Percentiles rank a stretch among this genome's conserved stretches.
phyloP scores from a whole-genome alignment of 768 basidiomycete genomes.

The Boletus edulis region DNA sequence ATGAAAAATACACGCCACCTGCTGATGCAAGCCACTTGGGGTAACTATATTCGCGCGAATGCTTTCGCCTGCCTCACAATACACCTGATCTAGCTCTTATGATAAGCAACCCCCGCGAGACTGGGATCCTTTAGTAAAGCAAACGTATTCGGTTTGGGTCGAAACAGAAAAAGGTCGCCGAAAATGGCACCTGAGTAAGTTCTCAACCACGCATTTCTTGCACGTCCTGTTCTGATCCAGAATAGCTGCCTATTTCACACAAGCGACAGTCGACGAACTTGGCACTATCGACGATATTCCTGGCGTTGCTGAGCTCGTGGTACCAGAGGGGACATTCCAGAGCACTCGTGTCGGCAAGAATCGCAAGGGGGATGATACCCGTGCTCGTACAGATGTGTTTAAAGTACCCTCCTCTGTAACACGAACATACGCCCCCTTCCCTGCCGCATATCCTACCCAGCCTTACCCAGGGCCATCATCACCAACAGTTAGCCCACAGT shows the following conservation, averaged over 20 bases:
- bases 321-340: slow-evolving; percentile 67
- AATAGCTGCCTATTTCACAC: slow-evolving; percentile 81
- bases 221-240: slow-evolving; percentile 19
- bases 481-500: slow-evolving; percentile 20
- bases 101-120: slow-evolving; percentile 55
- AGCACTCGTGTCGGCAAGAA: slow-evolving; percentile 61
- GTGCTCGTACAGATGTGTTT: slow-evolving; percentile 31
- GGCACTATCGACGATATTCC: slow-evolving; percentile 69
- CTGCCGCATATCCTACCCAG: slow-evolving; percentile 31
- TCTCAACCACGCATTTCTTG: neutral
- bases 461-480: slow-evolving; percentile 23
- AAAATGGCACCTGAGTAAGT: slow-evolving; percentile 84
- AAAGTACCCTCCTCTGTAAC: slow-evolving; percentile 31
- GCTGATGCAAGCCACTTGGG: slow-evolving; percentile 43
- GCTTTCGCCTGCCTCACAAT: slow-evolving; percentile 7
- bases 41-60: slow-evolving; percentile 28
- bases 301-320: slow-evolving; percentile 53
- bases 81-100: slow-evolving; percentile 27
- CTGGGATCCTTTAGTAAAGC: slow-evolving; percentile 75
- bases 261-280: slow-evolving; percentile 67
- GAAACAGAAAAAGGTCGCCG: slow-evolving; percentile 59
- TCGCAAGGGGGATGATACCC: slow-evolving; percentile 41
- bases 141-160: slow-evolving; percentile 82
- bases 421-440: slow-evolving; percentile 44
- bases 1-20: slow-evolving; percentile 62